A percentile compares a stretch with the other conserved stretches of the same genome.
Conservation (phyloP, 2,329 filamentous ascomycete species). For the Aciculosporium take region DNA sequence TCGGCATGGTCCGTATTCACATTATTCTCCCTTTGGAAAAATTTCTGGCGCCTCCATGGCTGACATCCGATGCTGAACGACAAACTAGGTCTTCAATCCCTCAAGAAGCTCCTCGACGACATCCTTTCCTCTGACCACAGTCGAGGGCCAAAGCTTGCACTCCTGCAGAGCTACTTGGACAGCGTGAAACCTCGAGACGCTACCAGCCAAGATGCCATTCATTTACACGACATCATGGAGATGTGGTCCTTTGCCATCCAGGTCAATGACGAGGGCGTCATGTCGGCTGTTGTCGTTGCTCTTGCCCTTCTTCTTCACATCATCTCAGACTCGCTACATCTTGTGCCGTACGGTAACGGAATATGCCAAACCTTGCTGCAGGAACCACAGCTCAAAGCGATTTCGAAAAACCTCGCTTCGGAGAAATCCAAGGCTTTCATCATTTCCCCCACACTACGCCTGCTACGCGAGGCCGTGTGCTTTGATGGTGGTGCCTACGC, state of each 20-base stretch:
- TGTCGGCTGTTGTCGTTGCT: slow-evolving; percentile 68
- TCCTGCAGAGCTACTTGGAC: slow-evolving; percentile 57
- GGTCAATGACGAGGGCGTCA: slow-evolving; percentile 64
- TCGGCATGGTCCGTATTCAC: slow-evolving; percentile 45
- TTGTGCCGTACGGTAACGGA: slow-evolving; percentile 59
- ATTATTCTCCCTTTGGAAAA: background rate
- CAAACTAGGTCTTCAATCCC: slow-evolving; percentile 46
- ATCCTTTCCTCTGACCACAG: slow-evolving; percentile 37
- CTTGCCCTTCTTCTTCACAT: slow-evolving; percentile 70
- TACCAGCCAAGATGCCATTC: slow-evolving; percentile 36
- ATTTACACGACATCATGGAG: slow-evolving; percentile 68
- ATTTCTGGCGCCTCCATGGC: too few species aligned
- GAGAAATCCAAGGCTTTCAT: slow-evolving; percentile 75
- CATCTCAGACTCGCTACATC: slow-evolving; percentile 58
- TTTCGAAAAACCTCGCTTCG: slow-evolving; percentile 65
- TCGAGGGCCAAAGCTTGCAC: slow-evolving; percentile 30
- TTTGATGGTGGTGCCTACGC: slow-evolving; percentile 78
- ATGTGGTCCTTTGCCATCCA: slow-evolving; percentile 76
- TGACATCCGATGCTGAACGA: background rate
- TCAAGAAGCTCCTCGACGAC: slow-evolving; percentile 58
- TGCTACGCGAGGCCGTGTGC: slow-evolving; percentile 72
- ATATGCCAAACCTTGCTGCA: slow-evolving; percentile 73
- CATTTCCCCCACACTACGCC: slow-evolving; percentile 73
- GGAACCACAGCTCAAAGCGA: slow-evolving; percentile 63
- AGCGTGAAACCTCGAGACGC: slow-evolving; percentile 33